Evolutionary conservation across 441 rosid genomes (phyloP).

Genomic region (Theobroma grandiflorum): DNA sequence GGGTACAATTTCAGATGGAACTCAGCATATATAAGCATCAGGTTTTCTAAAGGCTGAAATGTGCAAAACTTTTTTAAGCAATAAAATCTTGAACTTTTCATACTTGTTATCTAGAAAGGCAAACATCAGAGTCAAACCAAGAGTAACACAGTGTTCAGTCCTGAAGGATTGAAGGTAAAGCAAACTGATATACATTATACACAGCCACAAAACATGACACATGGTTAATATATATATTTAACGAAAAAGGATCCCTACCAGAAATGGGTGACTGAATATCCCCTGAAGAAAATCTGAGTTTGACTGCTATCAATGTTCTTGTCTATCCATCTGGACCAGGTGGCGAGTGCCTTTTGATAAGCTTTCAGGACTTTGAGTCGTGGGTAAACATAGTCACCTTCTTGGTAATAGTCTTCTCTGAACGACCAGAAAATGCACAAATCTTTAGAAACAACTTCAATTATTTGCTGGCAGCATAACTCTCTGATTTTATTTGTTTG

Average conservation of each 20-base stretch:
- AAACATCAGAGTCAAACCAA: neutral
- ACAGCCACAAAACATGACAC: neutral
- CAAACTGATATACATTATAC: neutral
- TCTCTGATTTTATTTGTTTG: neutral
- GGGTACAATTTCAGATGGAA: neutral
- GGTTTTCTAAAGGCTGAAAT: neutral
- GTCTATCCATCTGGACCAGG: conserved; percentile 78
- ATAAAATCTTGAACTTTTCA: neutral
- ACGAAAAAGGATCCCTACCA: conserved; percentile 37
- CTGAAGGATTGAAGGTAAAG: neutral
- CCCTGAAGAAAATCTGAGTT: conserved; percentile 62
- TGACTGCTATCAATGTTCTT: conserved; percentile 46
- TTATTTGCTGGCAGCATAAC: neutral
- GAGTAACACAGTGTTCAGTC: neutral
- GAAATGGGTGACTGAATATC: conserved; percentile 73
- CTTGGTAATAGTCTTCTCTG: conserved; percentile 76
- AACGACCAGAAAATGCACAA: conserved; percentile 23
- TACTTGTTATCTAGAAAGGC: neutral
- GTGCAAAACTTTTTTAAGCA: conserved; percentile 18
- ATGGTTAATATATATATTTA: neutral
- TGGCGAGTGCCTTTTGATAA: conserved; percentile 61
- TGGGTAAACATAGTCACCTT: conserved; percentile 64
- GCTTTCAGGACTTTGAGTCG: conserved; percentile 71
- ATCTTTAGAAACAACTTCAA: neutral
- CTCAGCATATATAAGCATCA: neutral